Percentiles rank a stretch among this genome's conserved stretches.
Evolutionary conservation across 2,329 filamentous ascomycete species (phyloP).

Genomic region (Pseudogymnoascus verrucosus): DNA sequence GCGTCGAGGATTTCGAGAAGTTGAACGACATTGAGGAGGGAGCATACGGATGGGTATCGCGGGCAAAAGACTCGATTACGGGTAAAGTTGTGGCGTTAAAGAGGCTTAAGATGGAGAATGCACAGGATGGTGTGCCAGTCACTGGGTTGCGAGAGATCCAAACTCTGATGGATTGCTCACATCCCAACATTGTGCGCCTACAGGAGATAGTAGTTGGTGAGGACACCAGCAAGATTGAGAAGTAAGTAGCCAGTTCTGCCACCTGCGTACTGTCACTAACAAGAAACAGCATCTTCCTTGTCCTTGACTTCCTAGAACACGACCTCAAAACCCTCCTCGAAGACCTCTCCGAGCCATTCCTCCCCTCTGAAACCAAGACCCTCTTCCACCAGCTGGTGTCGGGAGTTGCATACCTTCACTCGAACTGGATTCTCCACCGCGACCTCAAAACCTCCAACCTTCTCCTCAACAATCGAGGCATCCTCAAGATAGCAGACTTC

Average conservation of each 20-base stretch:
- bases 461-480: conserved; percentile 88
- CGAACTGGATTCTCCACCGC: conserved; percentile 83
- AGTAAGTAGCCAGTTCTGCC: conserved; percentile 30
- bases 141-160: conserved; percentile 92
- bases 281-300: conserved; percentile 67
- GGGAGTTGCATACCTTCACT: conserved; percentile 78
- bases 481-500: conserved; percentile 94
- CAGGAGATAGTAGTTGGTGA: conserved; percentile 78
- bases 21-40: conserved; percentile 97
- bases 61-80: conserved; percentile 66
- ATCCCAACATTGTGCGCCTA: conserved; percentile 75
- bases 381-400: conserved; percentile 74
- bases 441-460: conserved; percentile 93
- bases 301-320: conserved; percentile 97
- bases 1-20: conserved; percentile 81
- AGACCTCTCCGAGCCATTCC: conserved; percentile 89
- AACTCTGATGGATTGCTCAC: conserved; percentile 71
- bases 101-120: conserved; percentile 78
- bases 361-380: conserved; percentile 87
- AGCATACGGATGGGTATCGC: conserved; percentile 88
- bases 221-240: conserved; percentile 44
- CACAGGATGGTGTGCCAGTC: conserved; percentile 70
- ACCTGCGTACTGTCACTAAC: conserved; percentile 17
- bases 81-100: conserved; percentile 85
- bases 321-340: conserved; percentile 89